Evolutionary conservation across 2,329 filamentous ascomycete species (phyloP).

Genomic region (Talaromyces islandicus): DNA sequence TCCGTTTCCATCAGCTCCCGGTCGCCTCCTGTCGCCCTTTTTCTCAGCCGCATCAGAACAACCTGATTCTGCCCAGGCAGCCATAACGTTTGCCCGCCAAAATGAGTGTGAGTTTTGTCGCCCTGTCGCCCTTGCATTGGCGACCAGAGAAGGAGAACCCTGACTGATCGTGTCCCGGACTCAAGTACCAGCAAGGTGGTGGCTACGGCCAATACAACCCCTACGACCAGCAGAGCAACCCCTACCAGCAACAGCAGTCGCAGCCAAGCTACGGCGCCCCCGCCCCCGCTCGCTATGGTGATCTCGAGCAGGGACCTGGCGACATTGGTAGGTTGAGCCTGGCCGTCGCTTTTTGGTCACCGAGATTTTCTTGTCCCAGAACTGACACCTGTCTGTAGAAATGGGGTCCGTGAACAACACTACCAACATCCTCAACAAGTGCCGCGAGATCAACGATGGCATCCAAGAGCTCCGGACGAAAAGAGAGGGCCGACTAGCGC

Average conservation of each 20-base stretch:
- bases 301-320: conserved; percentile 29
- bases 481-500: conserved; percentile 32
- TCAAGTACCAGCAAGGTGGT: conserved; percentile 25
- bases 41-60: not conserved
- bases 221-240: conserved; percentile 37
- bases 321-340: conserved; percentile 27
- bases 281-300: conserved; percentile 14
- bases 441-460: conserved; percentile 69
- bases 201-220: conserved; percentile 54
- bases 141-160: too few relatives aligned
- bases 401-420: conserved; percentile 35
- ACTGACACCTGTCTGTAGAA: conserved; percentile 26
- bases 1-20: conserved; percentile 1
- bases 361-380: not conserved
- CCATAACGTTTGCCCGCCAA: not conserved
- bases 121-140: not conserved
- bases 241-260: conserved; percentile 21
- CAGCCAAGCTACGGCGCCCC: conserved; percentile 12
- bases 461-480: conserved; percentile 70
- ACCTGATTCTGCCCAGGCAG: not conserved
- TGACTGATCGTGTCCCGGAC: not conserved
- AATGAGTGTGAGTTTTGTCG: conserved; percentile 9
- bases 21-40: conserved; percentile 3
- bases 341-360: not conserved
- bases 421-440: conserved; percentile 78